Percentiles rank a stretch among this genome's conserved stretches.
Evolutionary conservation across 441 rosid genomes (phyloP).

Genomic region (Arabidopsis lyrata): DNA sequence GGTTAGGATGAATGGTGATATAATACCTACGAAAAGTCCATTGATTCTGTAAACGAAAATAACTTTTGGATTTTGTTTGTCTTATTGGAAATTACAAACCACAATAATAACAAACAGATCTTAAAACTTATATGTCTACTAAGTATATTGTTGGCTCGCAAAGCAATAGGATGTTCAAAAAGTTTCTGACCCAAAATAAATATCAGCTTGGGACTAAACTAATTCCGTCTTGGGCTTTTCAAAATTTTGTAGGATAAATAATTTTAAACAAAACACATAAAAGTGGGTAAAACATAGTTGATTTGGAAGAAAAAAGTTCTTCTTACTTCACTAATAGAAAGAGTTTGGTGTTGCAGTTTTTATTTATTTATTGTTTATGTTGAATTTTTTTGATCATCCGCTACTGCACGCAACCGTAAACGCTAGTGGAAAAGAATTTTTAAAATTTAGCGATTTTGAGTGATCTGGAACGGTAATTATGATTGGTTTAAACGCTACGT

Average conservation of each 20-base stretch:
- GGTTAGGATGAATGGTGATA: background rate
- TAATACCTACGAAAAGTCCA: conserved; percentile 7
- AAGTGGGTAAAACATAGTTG: background rate
- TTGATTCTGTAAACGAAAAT: background rate
- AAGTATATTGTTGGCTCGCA: background rate
- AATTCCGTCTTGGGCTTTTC: background rate
- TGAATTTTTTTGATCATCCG: no score
- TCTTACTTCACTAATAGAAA: no score
- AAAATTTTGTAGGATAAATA: no score
- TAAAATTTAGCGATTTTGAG: no score
- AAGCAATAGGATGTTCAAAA: background rate
- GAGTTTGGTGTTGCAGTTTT: no score
- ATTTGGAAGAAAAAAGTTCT: no score
- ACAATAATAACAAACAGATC: conserved; percentile 2
- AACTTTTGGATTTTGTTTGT: background rate
- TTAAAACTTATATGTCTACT: conserved; percentile 7
- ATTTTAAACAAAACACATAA: background rate
- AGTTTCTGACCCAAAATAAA: background rate
- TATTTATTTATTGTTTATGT: no score
- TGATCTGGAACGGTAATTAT: no score
- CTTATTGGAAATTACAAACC: conserved; percentile 9
- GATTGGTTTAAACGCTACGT: no score
- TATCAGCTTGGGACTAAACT: no score
- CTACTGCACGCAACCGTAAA: no score
- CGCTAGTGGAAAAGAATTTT: no score